Evolutionary conservation across 2,329 filamentous ascomycete genomes (phyloP), one percentile per base, ranked within the genome.

Genomic region (Dendryphion nanum): DNA sequence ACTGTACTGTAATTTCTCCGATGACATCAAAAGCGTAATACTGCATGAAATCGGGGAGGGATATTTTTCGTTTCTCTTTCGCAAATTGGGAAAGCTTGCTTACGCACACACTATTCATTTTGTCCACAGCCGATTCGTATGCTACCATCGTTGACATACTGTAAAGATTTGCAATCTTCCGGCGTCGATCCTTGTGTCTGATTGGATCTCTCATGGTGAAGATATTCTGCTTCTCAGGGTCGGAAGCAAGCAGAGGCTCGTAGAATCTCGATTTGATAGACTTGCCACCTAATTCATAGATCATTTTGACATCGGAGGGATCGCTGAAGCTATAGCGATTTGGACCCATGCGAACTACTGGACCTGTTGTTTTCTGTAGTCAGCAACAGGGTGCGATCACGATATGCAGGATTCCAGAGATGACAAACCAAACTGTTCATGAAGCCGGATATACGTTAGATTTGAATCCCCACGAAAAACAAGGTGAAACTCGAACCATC

Each of bases 371-470:
- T 26, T n/a, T n/a, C n/a, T n/a, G n/a, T n/a, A n/a, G n/a, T n/a
- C n/a, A n/a, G n/a, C n/a, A n/a, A n/a, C n/a, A n/a, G n/a, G n/a
- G n/a, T n/a, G n/a, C n/a, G n/a, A 26, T n/a, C 23, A 8, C n/a
- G 23, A 8, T 26, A n/a, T 8, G 8, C 23, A n/a, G n/a, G n/a
- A n/a, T n/a, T n/a, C n/a, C n/a, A 26, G 23, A 26, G 10, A n/a
- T 26, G n/a, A 26, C 23, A 81, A 81, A 4, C 89, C 88, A 31
- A 85, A 71, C 54, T 81, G 81, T 69, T 83, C 76, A 66, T 94
- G 89, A 3, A 79, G 60, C n/a, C 57, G 59, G 30, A 63, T 50
- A 40, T 69, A 70, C 38, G 66, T 49, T 2, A 29, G 76, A 69
- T 48, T 41, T 6, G 42, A n/a, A 15, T 30, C 29, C 12, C 15